Conservation (phyloP, 768 basidiomycete genomes). For the Dioszegia aurantiaca region DNA sequence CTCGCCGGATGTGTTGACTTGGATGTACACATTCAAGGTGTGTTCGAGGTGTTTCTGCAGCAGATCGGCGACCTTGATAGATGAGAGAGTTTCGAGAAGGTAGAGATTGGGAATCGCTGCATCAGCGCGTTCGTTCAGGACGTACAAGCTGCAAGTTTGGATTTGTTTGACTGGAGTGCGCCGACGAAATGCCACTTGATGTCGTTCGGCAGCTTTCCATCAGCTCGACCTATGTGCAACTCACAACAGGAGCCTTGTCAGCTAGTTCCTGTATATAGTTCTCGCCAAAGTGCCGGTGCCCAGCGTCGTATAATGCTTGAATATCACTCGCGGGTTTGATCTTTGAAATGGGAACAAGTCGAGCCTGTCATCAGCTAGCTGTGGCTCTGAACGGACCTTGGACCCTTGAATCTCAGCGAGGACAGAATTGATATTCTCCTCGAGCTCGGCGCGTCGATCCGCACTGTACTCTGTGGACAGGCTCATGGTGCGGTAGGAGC, state of each 20-base stretch:
- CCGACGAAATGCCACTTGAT: constrained; percentile 99
- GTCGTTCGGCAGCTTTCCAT: constrained; percentile 73
- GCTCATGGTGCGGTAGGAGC: neutral
- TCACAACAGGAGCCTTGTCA: constrained; percentile 73
- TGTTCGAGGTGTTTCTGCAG: constrained; percentile 74
- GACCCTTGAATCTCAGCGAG: constrained; percentile 39
- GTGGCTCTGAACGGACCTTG: constrained; percentile 15
- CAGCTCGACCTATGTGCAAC: constrained; percentile 23
- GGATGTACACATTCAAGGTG: constrained; percentile 74
- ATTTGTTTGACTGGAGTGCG: constrained; percentile 87
- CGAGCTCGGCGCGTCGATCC: constrained; percentile 49
- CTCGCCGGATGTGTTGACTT: constrained; percentile 95
- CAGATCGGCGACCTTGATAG: constrained; percentile 71
- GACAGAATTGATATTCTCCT: constrained; percentile 48
- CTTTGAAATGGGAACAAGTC: constrained; percentile 87
- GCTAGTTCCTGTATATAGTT: constrained; percentile 93
- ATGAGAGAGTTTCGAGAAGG: constrained; percentile 80
- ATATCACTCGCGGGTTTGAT: constrained; percentile 86
- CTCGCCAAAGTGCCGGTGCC: constrained; percentile 91
- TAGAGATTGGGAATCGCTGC: constrained; percentile 83
- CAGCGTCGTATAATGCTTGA: constrained; percentile 71
- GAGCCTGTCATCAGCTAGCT: constrained; percentile 40
- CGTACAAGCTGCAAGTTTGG: constrained; percentile 78
- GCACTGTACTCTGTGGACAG: constrained; percentile 26
- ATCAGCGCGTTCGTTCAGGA: neutral